Base-by-base conservation (phyloP, 2,329 filamentous ascomycete genomes). In the Microcyclosporella mali region DNA sequence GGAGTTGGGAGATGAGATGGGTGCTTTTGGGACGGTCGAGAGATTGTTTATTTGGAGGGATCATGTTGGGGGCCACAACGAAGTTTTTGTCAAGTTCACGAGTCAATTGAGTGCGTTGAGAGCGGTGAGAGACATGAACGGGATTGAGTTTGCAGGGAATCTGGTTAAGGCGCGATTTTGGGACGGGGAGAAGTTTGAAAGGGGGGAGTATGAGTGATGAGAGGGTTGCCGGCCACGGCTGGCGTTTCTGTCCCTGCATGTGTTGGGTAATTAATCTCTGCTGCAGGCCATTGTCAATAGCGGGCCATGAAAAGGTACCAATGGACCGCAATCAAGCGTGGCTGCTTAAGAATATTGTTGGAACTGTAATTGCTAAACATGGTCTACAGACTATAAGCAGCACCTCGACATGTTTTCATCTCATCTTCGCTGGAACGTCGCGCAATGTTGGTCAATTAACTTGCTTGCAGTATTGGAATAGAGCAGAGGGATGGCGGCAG, bases 1-100 rank as follows among this genome's bases (percentile, higher is more conserved):
- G 68, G 89, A 95, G 63, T 95, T 98, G 65, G 92, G 92, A 6
- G 87, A 95, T 59, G 87, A 94, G 61, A 95, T 94, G 65, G 82
- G 82, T 37, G 80, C 87, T 74, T 65, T 56, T 45, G 62, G 62
- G 4, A 55, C 54, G 78, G 60, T 64, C 6, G 63, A 66, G 46
- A 47, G 62, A 16, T 35, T 66, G n/a, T 62, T 57, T 37, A 56
- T 95, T 45, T 79, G 86, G 58, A 71, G 79, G 33, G 69, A 75
- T 51, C 67, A 55, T 50, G 46, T 71, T 33, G 67, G 61, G 18
- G 60, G 58, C 1, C 48, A 52, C 4, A 36, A 67, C 64, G 47
- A 67, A 40, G 92, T 98, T 3, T 97, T 95, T 64, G 88, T 98
- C 64, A 87, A 94, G 63, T 98, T 97, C 61, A 90, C 86, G 2